Base-by-base conservation (phyloP, 768 basidiomycete species). In the Phaeolepiota aurea region DNA sequence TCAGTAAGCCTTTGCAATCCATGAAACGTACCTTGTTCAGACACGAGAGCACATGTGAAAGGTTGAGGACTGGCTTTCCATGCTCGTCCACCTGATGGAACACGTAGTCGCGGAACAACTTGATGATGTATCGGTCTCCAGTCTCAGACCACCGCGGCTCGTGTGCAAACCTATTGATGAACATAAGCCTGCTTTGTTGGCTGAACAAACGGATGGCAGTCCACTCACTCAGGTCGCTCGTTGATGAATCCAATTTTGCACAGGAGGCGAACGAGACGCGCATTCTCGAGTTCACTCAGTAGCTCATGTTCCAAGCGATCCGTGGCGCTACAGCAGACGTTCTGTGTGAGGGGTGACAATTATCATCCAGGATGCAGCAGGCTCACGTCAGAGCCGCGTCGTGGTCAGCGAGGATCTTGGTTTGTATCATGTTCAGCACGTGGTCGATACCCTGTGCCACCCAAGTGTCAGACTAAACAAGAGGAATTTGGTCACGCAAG, bases 161-260 rank as follows among this genome's bases (percentile, higher is more conserved):
- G 31, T 86, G 82, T n/a, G 92, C 85, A 52, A 96, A 96, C 52
- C 91, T 93, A 42, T n/a, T 20, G 7, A 32, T 12, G n/a, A 16
- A 12, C 3, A 40, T 32, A 5, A 20, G 20, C 20, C 21, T 33
- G 15, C 20, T 16, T n/a, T 20, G n/a, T 5, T 20, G 14, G 33
- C 22, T 41, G 34, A n/a, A 4, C 5, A 30, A 41, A 23, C 21
- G n/a, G n/a, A n/a, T n/a, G n/a, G n/a, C n/a, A 32, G 36, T 22
- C 13, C 4, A 74, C 87, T 41, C 55, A 97, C 91, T 98, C 96
- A 2, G 96, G 94, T n/a, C 96, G 74, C 56, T 99, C 96, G 57
- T 98, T 98, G 66, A 99, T 97, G 61, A 99, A 98, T 0, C 91
- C 91, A 51, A 99, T 83, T 64, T 98, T 99, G 59, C 82, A 82